Conservation (phyloP, 2,329 filamentous ascomycete genomes). For the Thielaviopsis populi region DNA sequence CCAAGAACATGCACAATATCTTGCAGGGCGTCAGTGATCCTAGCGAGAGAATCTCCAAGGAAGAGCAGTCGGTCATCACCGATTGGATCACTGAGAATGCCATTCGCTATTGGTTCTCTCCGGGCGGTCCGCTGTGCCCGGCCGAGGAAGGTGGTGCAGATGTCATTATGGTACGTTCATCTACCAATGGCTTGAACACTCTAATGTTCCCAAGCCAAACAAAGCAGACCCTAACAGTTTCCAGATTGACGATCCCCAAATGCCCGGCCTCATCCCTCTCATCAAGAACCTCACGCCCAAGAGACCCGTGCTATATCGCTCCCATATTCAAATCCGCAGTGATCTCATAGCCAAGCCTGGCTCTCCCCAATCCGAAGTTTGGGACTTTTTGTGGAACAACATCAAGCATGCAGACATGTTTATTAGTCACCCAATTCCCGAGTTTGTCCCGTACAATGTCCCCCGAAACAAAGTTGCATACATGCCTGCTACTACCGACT, state of each 20-base stretch:
- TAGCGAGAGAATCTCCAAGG: conserved; percentile 45
- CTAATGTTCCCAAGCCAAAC: background rate
- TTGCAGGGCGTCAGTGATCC: conserved; percentile 61
- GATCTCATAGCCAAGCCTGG: conserved; percentile 50
- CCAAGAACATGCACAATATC: conserved; percentile 81
- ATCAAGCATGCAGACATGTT: conserved; percentile 62
- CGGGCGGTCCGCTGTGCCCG: conserved; percentile 50
- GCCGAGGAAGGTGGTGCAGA: conserved; percentile 58
- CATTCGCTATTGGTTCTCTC: conserved; percentile 55
- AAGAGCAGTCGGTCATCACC: conserved; percentile 47
- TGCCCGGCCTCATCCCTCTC: conserved; percentile 62
- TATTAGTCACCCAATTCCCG: conserved; percentile 64
- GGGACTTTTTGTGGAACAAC: conserved; percentile 59
- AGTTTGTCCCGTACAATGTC: conserved; percentile 58
- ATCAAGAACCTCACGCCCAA: conserved; percentile 56
- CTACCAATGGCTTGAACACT: background rate
- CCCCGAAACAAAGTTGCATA: conserved; percentile 53
- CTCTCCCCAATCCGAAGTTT: conserved; percentile 56
- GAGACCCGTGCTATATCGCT: conserved; percentile 66
- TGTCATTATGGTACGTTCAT: conserved; percentile 44
- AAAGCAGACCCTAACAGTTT: background rate
- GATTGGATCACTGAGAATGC: conserved; percentile 64
- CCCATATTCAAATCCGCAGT: conserved; percentile 68
- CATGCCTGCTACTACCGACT: conserved; percentile 69
- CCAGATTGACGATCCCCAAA: conserved; percentile 67